Base-by-base conservation (phyloP, 345 rosid species). In the Luvunga scandens region DNA sequence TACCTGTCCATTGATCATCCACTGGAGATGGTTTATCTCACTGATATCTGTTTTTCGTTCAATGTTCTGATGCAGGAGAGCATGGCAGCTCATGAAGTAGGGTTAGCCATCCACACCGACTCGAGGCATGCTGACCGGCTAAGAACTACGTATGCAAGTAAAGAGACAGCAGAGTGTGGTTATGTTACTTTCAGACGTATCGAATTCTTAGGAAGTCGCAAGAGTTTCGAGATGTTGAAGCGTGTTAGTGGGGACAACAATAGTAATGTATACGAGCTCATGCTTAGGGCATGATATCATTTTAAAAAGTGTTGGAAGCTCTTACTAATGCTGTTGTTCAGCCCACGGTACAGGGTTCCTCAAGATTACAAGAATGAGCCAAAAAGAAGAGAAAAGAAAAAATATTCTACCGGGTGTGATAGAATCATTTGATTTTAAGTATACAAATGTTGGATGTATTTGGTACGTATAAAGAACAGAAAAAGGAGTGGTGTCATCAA, bases 71-170 rank as follows among this genome's bases (percentile, higher is more conserved):
- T 64, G 65, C 87, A 95, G 97, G 98, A 91, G 85, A 90, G 86
- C 82, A 89, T 95, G 92, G 80, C 88, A 18, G 81, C 77, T 63
- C 71, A 86, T 53, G 99, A 93, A 88, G 61, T 92, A 80, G 92
- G 87, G 78, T 88, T 80, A 38, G 96, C 95, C 2, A 91, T 93
- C 78, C 98, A 95, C 86, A 91, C 97, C 0, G 97, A 93, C 77
- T 95, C 97, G 0, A 87, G 94, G 84, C 92, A 95, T 45, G 97
- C 94, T 30, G 96, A 95, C 78, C 83, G 90, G 82, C 94, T 92
- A 64, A 86, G 98, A 78, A 81, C 92, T 31, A 86, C 60, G 21
- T 93, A 90, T 77, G 77, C 89, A 77, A 86, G 86, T 63, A 90
- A 86, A 82, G 97, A 91, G 79, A 81, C 87, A 59, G 73, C 71